A percentile compares a stretch with the other conserved stretches of the same genome.
Conservation (phyloP, 371 early-diverging fungal species). For the Smittium culicis region DNA sequence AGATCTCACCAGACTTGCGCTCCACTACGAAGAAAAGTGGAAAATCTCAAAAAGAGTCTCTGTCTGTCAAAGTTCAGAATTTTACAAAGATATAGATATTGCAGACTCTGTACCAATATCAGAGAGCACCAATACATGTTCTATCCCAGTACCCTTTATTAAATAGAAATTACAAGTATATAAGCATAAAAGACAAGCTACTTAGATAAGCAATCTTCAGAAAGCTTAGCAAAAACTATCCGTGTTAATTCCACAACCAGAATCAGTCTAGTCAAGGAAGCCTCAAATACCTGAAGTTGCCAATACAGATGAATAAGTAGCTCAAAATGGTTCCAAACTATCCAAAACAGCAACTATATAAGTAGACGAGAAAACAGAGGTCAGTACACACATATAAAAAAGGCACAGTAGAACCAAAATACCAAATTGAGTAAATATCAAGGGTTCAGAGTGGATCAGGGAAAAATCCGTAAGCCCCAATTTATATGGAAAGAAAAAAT, state of each 20-base stretch:
- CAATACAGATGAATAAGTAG: background rate
- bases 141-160: background rate
- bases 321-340: background rate
- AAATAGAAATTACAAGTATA: background rate
- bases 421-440: background rate
- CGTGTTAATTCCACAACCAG: background rate
- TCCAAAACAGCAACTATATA: background rate
- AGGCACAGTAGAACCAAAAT: background rate
- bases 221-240: background rate
- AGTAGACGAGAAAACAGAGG: background rate
- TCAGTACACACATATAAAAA: background rate
- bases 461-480: background rate
- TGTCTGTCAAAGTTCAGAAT: background rate
- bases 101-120: background rate
- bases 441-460: background rate
- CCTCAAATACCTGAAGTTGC: background rate
- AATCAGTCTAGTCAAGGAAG: background rate
- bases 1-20: constrained; percentile 1
- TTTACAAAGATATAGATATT: background rate
- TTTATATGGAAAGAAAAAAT: background rate
- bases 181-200: background rate
- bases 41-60: background rate
- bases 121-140: background rate
- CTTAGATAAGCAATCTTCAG: background rate
- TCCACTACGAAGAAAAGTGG: background rate